Base-by-base conservation (phyloP, 225 moss, liverwort and hornwort species). In the Ulota crispa region DNA sequence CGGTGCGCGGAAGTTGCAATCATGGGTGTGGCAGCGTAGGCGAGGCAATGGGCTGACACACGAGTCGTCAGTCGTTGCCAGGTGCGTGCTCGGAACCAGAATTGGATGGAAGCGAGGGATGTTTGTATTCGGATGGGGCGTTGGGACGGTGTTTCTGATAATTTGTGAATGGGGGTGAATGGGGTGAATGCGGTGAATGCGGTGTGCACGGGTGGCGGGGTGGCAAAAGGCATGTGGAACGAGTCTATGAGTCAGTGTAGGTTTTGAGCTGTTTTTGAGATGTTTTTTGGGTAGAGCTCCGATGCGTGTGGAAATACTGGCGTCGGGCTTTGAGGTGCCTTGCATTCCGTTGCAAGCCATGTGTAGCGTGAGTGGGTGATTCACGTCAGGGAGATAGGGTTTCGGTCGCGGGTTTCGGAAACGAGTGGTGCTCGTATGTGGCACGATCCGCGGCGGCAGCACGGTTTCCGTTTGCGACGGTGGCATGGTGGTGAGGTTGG, bases 31-130 rank as follows among this genome's bases (percentile, higher is more conserved):
- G 70, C 82, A 78, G 77, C 75, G 21, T 90, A 30, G 84, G 62
- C 80, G 80, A 88, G 86, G 86, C 88, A 80, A 91, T 91, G 91
- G 91, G 78, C 81, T 86, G 86, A 86, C 86, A 55, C 71, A 55
- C 71, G 23, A 72, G 11, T 85, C 83, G 88, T 86, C 86, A 87
- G 88, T 88, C 86, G 71, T 91, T 87, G 86, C 91, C 91, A 88
- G 91, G 91, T 91, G 83, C 62, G 57, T 71, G 11, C 3, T 41
- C 50, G 36, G 24, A 65, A 64, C 67, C 64, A 9, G 52, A 43
- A 3, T 53, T 2, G 9, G 1, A 9, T 66, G 23, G 62, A 14
- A 4, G 67, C 23, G 30, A 4, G 0, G 9, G 24, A 42, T 47
- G 63, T 45, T 18, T 9, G 3, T 32, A 2, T n/a, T 14, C 3